phyloP scores from a whole-genome alignment of 2,329 filamentous ascomycete genomes.

The Calonectria montana region DNA sequence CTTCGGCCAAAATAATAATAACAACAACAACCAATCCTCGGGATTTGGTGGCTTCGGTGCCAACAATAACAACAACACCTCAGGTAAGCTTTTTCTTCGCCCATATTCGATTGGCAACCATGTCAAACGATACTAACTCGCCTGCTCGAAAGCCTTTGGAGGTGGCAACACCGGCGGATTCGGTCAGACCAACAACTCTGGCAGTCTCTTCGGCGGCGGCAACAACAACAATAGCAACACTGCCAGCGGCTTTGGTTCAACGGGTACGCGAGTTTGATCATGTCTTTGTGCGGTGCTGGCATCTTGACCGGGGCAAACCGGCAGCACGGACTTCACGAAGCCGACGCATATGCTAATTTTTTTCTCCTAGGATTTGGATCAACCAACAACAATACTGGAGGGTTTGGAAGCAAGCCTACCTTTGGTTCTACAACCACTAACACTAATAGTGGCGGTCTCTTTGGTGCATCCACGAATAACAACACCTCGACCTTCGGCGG shows the following conservation, averaged over 20 bases:
- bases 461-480: slow-evolving; percentile 55
- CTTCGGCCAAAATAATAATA: slow-evolving; percentile 68
- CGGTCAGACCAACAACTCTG: slow-evolving; percentile 53
- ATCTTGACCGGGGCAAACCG: slow-evolving; percentile 31
- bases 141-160: slow-evolving; percentile 47
- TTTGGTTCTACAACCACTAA: slow-evolving; percentile 61
- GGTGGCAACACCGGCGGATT: slow-evolving; percentile 54
- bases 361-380: slow-evolving; percentile 51
- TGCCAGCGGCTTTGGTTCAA: slow-evolving; percentile 50
- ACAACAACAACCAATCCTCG: slow-evolving; percentile 53
- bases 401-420: slow-evolving; percentile 61
- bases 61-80: slow-evolving; percentile 52
- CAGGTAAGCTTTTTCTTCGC: slow-evolving; percentile 62
- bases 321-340: slow-evolving; percentile 11
- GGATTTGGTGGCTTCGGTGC: slow-evolving; percentile 70
- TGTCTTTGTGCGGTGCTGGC: slow-evolving; percentile 27
- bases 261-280: slow-evolving; percentile 46
- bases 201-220: slow-evolving; percentile 59
- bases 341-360: slow-evolving; percentile 33
- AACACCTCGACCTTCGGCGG: slow-evolving; percentile 55
- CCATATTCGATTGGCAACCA: slow-evolving; percentile 17
- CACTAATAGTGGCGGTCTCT: slow-evolving; percentile 57
- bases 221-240: slow-evolving; percentile 42
- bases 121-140: slow-evolving; percentile 39
- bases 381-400: slow-evolving; percentile 47